Conservation (phyloP, 225 moss, liverwort and hornwort species). For the Pseudisothecium myosuroides region DNA sequence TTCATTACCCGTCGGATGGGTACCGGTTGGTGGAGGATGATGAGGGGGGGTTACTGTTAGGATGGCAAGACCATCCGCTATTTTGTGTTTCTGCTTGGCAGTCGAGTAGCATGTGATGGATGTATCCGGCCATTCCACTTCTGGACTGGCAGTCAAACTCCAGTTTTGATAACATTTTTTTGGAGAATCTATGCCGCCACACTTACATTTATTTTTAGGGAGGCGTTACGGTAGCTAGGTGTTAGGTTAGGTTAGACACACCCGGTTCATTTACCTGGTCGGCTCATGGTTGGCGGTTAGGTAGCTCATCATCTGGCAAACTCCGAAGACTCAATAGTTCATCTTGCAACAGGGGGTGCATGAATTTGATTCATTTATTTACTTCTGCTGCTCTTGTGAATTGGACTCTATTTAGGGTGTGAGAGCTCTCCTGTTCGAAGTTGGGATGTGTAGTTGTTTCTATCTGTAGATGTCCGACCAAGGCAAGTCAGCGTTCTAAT, state of each 20-base stretch:
- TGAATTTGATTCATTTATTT: conserved; percentile 15
- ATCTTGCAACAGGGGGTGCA: conserved; percentile 15
- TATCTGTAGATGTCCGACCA: neutral
- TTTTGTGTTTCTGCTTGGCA: conserved; percentile 92
- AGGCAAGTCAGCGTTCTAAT: neutral
- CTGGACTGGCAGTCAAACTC: conserved; percentile 4
- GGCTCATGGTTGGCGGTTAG: conserved; percentile 26
- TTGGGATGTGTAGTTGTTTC: neutral
- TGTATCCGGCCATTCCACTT: neutral
- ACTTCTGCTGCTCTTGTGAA: neutral
- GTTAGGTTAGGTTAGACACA: conserved; percentile 8
- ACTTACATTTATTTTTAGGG: conserved; percentile 7
- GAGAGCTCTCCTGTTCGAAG: neutral
- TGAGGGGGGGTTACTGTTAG: conserved; percentile 54
- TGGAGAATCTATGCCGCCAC: conserved; percentile 14
- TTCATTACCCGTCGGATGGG: conserved; percentile 93
- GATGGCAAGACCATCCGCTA: conserved; percentile 86
- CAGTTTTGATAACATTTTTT: conserved; percentile 44
- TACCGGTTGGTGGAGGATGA: conserved; percentile 71
- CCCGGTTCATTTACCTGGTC: conserved; percentile 54
- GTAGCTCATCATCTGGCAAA: neutral
- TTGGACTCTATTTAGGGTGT: neutral
- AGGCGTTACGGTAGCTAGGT: conserved; percentile 15
- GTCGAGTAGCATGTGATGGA: conserved; percentile 16
- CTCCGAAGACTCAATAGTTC: conserved; percentile 14